A percentile compares a stretch with the other conserved stretches of the same genome.
phyloP scores from a whole-genome alignment of 345 rosid species.

The Citrus medica region DNA sequence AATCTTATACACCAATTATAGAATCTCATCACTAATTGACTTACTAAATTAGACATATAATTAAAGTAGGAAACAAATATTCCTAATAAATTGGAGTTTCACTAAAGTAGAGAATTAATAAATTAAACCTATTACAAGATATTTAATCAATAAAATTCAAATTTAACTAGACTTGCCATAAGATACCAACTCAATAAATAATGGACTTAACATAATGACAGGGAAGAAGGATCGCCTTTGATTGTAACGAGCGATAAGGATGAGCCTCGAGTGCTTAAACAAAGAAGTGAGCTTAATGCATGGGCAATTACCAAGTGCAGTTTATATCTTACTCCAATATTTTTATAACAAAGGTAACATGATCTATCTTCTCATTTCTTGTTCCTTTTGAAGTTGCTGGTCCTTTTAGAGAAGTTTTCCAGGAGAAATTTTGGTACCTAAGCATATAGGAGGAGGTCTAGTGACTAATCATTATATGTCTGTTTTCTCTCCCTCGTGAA shows the following conservation, averaged over 20 bases:
- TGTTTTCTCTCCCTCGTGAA: not conserved
- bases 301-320: slow-evolving; percentile 46
- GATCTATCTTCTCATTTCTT: not conserved
- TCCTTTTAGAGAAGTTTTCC: not conserved
- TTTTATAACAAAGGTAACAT: slow-evolving; percentile 52
- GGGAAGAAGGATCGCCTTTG: slow-evolving; percentile 45
- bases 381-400: not conserved
- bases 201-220: slow-evolving; percentile 14
- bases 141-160: too few relatives aligned
- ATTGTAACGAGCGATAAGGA: slow-evolving; percentile 23
- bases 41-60: too few relatives aligned
- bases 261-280: slow-evolving; percentile 19
- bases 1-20: too few relatives aligned
- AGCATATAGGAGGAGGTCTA: not conserved
- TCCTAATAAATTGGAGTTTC: too few relatives aligned
- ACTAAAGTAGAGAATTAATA: too few relatives aligned
- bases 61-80: too few relatives aligned
- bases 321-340: slow-evolving; percentile 55
- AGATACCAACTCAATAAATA: too few relatives aligned
- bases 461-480: not conserved
- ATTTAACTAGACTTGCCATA: too few relatives aligned
- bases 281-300: slow-evolving; percentile 20
- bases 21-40: too few relatives aligned
- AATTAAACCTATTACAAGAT: too few relatives aligned
- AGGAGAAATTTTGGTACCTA: not conserved